Conservation (phyloP, 495 filamentous ascomycete genomes). For the Penicillium waksmanii region DNA sequence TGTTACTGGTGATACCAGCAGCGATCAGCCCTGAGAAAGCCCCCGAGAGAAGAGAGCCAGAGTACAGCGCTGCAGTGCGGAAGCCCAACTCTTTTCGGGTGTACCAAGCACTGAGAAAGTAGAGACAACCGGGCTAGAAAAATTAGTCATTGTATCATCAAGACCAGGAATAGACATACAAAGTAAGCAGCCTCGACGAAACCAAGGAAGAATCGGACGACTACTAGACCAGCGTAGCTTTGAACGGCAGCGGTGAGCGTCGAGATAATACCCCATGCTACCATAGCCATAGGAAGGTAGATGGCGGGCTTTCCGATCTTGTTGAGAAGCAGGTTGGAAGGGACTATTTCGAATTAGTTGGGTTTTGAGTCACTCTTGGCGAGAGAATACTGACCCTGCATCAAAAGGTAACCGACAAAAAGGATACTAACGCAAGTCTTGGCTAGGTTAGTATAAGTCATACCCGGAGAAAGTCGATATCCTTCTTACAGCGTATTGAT, state of each 20-base stretch:
- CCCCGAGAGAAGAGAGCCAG: slow-evolving; percentile 56
- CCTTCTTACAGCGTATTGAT: slow-evolving; percentile 43
- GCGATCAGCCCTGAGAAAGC: slow-evolving; percentile 70
- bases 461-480: background rate
- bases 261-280: slow-evolving; percentile 75
- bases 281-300: slow-evolving; percentile 68
- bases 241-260: slow-evolving; percentile 60
- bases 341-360: slow-evolving; percentile 23
- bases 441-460: background rate
- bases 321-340: slow-evolving; percentile 51
- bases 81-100: slow-evolving; percentile 55
- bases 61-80: slow-evolving; percentile 53
- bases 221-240: slow-evolving; percentile 64
- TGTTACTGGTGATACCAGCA: slow-evolving; percentile 48
- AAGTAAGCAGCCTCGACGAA: slow-evolving; percentile 61
- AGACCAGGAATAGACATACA: slow-evolving; percentile 17
- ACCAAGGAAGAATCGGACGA: slow-evolving; percentile 72
- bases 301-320: slow-evolving; percentile 59
- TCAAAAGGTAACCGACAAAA: slow-evolving; percentile 70
- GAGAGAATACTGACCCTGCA: slow-evolving; percentile 43
- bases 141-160: slow-evolving; percentile 1
- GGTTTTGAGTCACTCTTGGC: background rate
- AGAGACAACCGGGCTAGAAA: slow-evolving; percentile 47
- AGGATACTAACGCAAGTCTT: slow-evolving; percentile 67
- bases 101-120: slow-evolving; percentile 55